Conservation (phyloP, 1,139 yeast species). For the Hyphopichia burtonii region DNA sequence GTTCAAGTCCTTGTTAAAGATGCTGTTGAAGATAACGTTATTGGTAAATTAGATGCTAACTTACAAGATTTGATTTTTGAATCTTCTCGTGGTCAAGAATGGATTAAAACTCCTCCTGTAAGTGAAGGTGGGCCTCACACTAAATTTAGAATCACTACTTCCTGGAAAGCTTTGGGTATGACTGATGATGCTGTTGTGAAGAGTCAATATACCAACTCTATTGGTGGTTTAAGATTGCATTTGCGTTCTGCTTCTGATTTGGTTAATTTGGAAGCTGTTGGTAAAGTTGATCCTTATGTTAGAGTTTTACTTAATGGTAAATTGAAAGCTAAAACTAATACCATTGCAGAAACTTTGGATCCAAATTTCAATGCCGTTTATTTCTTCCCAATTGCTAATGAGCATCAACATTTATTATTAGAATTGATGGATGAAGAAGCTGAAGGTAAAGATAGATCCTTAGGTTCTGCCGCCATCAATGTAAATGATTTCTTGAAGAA, state of each 20-base stretch:
- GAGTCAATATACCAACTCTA: conserved; percentile 50
- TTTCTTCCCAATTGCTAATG: conserved; percentile 62
- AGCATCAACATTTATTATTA: conserved; percentile 56
- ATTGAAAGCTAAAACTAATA: conserved; percentile 53
- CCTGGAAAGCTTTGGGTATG: conserved; percentile 72
- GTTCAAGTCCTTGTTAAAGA: conserved; percentile 60
- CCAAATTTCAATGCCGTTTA: conserved; percentile 61
- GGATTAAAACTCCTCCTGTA: conserved; percentile 46
- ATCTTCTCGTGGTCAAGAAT: conserved; percentile 51
- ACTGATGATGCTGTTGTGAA: conserved; percentile 47
- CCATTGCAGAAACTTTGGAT: conserved; percentile 52
- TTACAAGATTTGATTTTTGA: conserved; percentile 56
- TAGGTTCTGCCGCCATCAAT: conserved; percentile 58
- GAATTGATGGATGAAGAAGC: conserved; percentile 67
- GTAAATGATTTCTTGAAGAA: conserved; percentile 50
- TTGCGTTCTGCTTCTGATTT: conserved; percentile 54
- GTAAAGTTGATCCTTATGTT: conserved; percentile 84
- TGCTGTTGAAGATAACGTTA: conserved; percentile 44
- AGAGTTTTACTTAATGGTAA: conserved; percentile 58
- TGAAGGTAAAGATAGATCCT: conserved; percentile 58
- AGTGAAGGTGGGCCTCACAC: conserved; percentile 39
- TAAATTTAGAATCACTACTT: conserved; percentile 50
- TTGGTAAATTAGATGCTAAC: conserved; percentile 55
- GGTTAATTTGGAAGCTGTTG: conserved; percentile 68
- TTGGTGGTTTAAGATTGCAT: conserved; percentile 65